Percentiles rank a stretch among this genome's conserved stretches.
Conservation (phyloP, 129 eudicot genomes). For the Centaurea solstitialis region DNA sequence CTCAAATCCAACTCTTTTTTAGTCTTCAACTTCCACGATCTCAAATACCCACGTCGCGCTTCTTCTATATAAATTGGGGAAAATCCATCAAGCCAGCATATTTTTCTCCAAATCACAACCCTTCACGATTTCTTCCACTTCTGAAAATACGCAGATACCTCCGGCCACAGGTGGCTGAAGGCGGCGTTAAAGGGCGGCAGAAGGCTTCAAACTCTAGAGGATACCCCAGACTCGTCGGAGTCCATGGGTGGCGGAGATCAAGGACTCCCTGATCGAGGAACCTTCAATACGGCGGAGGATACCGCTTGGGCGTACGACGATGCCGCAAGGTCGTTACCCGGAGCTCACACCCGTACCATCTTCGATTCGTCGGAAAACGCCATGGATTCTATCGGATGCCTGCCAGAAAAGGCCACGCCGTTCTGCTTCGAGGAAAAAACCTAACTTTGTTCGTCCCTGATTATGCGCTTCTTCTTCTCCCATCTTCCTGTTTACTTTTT, state of each 20-base stretch:
- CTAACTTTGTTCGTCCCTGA: too few species aligned
- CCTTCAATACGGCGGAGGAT: slow-evolving; percentile 29
- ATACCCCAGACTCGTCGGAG: slow-evolving; percentile 29
- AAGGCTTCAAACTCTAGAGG: slow-evolving; percentile 32
- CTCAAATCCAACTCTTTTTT: too few species aligned
- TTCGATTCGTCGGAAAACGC: slow-evolving; percentile 13
- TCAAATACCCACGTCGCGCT: too few species aligned
- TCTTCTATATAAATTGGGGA: too few species aligned
- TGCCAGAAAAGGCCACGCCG: slow-evolving; percentile 18
- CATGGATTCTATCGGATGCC: neutral
- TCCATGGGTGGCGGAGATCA: slow-evolving; percentile 38
- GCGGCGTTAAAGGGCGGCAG: slow-evolving; percentile 20
- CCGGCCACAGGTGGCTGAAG: neutral
- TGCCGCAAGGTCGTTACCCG: slow-evolving; percentile 28
- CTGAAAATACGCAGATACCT: too few species aligned
- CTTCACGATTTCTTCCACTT: too few species aligned
- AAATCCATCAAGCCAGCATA: too few species aligned
- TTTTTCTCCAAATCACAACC: too few species aligned
- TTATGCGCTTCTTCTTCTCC: too few species aligned
- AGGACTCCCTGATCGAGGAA: slow-evolving; percentile 28
- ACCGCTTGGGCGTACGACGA: too few species aligned
- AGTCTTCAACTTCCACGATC: too few species aligned
- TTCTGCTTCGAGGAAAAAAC: slow-evolving; percentile 27
- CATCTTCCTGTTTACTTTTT: too few species aligned
- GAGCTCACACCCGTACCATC: slow-evolving; percentile 33